Percentiles rank a stretch among this genome's conserved stretches.
Evolutionary conservation across 2,329 filamentous ascomycete species (phyloP).

Genomic region (Trichoderma sp.): DNA sequence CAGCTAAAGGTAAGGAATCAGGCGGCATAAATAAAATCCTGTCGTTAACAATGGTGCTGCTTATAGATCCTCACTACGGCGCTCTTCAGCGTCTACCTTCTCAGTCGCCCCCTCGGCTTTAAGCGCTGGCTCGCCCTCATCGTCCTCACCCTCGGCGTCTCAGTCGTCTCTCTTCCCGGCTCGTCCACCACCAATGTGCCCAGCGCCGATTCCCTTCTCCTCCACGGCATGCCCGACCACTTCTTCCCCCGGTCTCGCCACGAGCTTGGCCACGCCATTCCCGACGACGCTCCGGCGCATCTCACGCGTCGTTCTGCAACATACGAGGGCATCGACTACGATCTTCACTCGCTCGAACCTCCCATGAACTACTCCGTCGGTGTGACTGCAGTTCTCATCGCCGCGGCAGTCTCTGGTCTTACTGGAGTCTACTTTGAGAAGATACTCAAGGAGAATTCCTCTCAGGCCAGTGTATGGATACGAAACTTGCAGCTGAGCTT

Average conservation of each 20-base stretch:
- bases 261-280: conserved; percentile 63
- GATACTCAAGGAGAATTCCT: conserved; percentile 81
- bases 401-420: conserved; percentile 78
- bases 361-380: conserved; percentile 79
- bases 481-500: conserved; percentile 93
- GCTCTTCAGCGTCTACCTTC: conserved; percentile 77
- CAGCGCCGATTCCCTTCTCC: conserved; percentile 56
- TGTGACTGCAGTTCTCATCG: conserved; percentile 73
- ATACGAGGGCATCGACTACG: conserved; percentile 80
- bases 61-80: conserved; percentile 89
- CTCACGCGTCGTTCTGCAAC: conserved; percentile 73
- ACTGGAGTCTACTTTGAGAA: conserved; percentile 90
- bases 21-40: no score
- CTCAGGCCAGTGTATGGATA: conserved; percentile 81
- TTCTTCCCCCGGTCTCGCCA: conserved; percentile 80
- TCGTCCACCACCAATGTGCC: conserved; percentile 42
- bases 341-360: conserved; percentile 49
- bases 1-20: conserved; percentile 72
- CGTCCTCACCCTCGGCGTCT: conserved; percentile 78
- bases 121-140: conserved; percentile 81
- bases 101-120: conserved; percentile 68
- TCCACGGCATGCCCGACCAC: conserved; percentile 64
- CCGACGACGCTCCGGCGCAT: conserved; percentile 31
- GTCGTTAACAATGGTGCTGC: no score
- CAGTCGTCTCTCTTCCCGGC: conserved; percentile 78